Percentiles rank a stretch among this genome's conserved stretches.
phyloP scores from a whole-genome alignment of 106 monocot species.

The Platanthera zijinensis region DNA sequence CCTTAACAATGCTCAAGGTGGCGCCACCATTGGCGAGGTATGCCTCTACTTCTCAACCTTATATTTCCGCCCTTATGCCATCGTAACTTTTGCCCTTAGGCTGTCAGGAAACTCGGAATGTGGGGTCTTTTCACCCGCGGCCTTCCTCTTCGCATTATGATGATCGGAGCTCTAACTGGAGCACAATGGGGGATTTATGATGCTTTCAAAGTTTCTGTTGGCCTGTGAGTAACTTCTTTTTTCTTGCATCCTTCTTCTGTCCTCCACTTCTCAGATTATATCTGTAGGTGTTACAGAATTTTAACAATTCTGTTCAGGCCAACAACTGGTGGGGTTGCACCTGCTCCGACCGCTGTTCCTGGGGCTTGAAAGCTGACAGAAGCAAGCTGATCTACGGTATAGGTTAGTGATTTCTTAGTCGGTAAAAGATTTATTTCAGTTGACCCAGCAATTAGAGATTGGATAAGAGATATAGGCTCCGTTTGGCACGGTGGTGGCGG shows the following conservation, averaged over 20 bases:
- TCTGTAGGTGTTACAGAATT: not conserved
- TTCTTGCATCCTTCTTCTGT: not conserved
- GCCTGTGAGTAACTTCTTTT: conserved; percentile 21
- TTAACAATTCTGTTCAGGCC: conserved; percentile 30
- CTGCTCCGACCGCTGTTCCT: not conserved
- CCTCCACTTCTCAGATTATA: not conserved
- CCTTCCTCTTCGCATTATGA: conserved; percentile 32
- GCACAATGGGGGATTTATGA: conserved; percentile 39
- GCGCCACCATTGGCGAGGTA: conserved; percentile 37
- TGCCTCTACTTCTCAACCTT: not conserved
- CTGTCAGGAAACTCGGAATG: conserved; percentile 30
- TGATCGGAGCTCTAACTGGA: conserved; percentile 40
- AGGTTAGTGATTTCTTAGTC: no score
- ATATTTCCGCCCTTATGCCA: not conserved
- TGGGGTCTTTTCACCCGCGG: conserved; percentile 40
- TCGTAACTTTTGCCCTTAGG: conserved; percentile 8
- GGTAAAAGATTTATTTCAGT: no score
- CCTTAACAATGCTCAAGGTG: conserved; percentile 47
- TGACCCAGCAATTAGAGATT: no score
- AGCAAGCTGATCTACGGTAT: no score
- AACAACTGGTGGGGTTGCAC: conserved; percentile 48
- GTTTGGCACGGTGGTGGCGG: no score
- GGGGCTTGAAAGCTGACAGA: no score
- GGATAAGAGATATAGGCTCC: no score
- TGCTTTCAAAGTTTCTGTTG: conserved; percentile 39